Evolutionary conservation across 257 asterid species (phyloP), one percentile per base, ranked within the genome.

Genomic region (Coffea eugenioides): DNA sequence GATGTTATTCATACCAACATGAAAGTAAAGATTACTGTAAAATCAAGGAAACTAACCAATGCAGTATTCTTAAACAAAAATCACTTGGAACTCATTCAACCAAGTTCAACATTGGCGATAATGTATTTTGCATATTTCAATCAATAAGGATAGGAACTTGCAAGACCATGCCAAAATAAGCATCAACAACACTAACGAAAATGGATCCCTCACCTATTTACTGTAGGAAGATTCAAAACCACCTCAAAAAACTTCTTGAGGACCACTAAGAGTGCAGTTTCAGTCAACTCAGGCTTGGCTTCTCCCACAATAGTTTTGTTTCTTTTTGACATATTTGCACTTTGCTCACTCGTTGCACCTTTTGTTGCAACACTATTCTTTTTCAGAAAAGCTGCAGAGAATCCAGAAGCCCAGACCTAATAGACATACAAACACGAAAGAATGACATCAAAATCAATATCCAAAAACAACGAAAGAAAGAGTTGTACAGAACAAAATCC

Each of bases 401-500:
- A 95, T 71, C 99, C 98, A 39, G 92, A 93, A 48, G 97, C 99
- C 88, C 92, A 95, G 49, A 95, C 98, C 99, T 95, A 77, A 66
- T 57, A 54, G 6, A 31, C 0, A 39, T 64, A n/a, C 20, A 39
- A 73, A 27, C 27, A 27, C 27, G 27, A 27, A 27, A 27, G 27
- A 27, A 27, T 18, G 5, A n/a, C 7, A 62, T 27, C 12, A 78
- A 10, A 77, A 27, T 18, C 21, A 21, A 77, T 36, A 74, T 4
- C 31, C 34, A 45, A 25, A 11, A 13, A 27, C 6, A 8, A 71
- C 51, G 43, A 57, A 43, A 11, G 69, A 59, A 57, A 76, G 39
- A 31, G 39, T 10, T 56, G 4, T 39, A 12, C 16, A 36, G 43
- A 43, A 27, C 4, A 65, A 52, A 75, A 65, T 61, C 78, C 16